Evolutionary conservation across 2,329 filamentous ascomycete species (phyloP), one percentile per base, ranked within the genome.

Genomic region (Penicillium verrucosum): DNA sequence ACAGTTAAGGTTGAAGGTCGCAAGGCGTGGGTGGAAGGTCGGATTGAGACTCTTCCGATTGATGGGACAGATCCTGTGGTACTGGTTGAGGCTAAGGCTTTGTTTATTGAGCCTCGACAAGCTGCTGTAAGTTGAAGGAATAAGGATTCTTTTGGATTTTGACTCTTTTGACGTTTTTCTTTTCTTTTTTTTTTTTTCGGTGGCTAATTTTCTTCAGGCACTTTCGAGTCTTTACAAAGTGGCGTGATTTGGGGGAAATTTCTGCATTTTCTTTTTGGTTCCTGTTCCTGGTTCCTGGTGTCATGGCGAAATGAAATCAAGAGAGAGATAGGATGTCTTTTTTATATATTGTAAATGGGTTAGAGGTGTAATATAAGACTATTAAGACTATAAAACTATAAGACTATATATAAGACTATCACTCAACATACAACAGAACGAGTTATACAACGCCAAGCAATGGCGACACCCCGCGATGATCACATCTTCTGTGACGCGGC

Each of bases 21-120:
- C 60, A 97, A 97, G 79, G 93, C 92, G 12, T 97, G 91, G 91
- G 91, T 97, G 1, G 88, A 89, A 76, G 94, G 91, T 1, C 84
- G 85, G 65, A 87, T 97, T 66, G 92, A 96, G 81, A 87, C 90
- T 54, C 75, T 97, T 59, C 83, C 84, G 57, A 77, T 81, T 27
- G 78, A 85, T 34, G 84, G 85, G 9, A 82, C 87, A 73, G 79
- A 81, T 65, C 86, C 87, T 1, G 75, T 81, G 16, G 81, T 92
- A 46, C 73, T 97, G 57, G 91, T 89, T 8, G 90, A 95, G 75
- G 93, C 90, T 0, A 88, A 89, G 70, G 92, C 88, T 3, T 76
- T 99, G 64, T 97, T 96, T 72, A 83, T 97, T 67, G 91, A 94
- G 75, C 92, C 93, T 30, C 92, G 86, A 75, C 84, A 90, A 71